Percentiles rank a stretch among this genome's conserved stretches.
Evolutionary conservation across 1,139 yeast genomes (phyloP).

Genomic region (Diutina ranongensis): DNA sequence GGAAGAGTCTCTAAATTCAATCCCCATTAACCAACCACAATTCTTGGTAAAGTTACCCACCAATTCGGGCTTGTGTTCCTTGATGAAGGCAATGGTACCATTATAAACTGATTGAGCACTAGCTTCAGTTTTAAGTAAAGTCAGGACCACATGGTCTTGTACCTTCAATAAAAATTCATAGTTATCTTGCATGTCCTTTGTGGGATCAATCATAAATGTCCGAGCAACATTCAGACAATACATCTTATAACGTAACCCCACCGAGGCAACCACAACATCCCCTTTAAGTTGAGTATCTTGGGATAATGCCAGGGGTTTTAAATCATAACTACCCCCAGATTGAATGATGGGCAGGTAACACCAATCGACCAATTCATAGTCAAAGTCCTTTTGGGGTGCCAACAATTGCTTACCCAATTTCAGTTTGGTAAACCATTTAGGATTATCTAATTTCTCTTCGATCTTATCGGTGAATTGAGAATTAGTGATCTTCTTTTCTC

Average conservation of each 20-base stretch:
- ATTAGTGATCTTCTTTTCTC: conserved; percentile 69
- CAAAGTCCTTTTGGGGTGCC: conserved; percentile 43
- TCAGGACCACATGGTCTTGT: conserved; percentile 43
- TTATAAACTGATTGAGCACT: conserved; percentile 56
- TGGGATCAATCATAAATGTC: conserved; percentile 84
- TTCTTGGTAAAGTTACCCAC: conserved; percentile 61
- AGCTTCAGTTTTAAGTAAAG: conserved; percentile 53
- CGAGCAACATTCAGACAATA: conserved; percentile 86
- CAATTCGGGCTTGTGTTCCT: conserved; percentile 51
- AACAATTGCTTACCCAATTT: conserved; percentile 45
- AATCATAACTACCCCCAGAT: conserved; percentile 77
- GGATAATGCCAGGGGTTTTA: conserved; percentile 77
- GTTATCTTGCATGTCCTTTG: conserved; percentile 64
- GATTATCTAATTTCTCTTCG: conserved; percentile 73
- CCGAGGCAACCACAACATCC: conserved; percentile 68
- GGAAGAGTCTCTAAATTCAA: conserved; percentile 78
- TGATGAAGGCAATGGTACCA: conserved; percentile 48
- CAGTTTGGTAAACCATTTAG: conserved; percentile 54
- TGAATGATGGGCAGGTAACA: conserved; percentile 88
- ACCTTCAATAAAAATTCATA: conserved; percentile 67
- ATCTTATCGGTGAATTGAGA: conserved; percentile 62
- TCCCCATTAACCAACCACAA: conserved; percentile 84
- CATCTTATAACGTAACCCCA: conserved; percentile 80
- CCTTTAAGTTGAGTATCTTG: conserved; percentile 53
- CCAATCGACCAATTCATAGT: conserved; percentile 78